These are phyloP conservation scores for Chaetothyriales sp. DNA, from an alignment of 2,329 filamentous ascomycete species.

Conservation along the genomic window DNA sequence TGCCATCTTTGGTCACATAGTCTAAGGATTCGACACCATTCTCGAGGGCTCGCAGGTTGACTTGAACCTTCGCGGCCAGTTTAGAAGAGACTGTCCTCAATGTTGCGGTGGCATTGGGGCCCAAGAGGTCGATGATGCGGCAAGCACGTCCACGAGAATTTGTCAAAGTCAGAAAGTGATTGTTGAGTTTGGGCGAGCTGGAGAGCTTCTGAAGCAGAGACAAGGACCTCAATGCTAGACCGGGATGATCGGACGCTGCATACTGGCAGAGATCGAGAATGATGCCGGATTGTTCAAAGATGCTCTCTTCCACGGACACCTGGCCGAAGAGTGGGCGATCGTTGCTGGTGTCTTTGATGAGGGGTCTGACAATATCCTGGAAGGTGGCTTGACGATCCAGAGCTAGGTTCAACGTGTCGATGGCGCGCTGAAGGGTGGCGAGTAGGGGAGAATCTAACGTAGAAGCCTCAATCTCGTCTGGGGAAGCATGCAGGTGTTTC, in stretches of 20 bases:
- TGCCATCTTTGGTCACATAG: slow-evolving; percentile 69
- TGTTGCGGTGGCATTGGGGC: slow-evolving; percentile 65
- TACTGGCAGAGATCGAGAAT: slow-evolving; percentile 76
- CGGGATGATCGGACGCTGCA: slow-evolving; percentile 69
- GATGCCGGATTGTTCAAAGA: slow-evolving; percentile 65
- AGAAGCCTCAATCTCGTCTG: slow-evolving; percentile 57
- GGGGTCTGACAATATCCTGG: slow-evolving; percentile 69
- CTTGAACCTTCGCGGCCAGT: slow-evolving; percentile 54
- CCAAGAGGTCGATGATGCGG: slow-evolving; percentile 66
- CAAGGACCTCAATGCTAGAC: slow-evolving; percentile 66
- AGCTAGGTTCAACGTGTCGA: slow-evolving; percentile 71
- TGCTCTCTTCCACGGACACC: slow-evolving; percentile 80
- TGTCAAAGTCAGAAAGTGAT: slow-evolving; percentile 11
- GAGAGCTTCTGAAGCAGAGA: slow-evolving; percentile 75
- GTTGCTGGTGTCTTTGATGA: slow-evolving; percentile 53
- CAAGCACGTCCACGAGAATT: slow-evolving; percentile 9
- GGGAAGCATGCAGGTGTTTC: slow-evolving; percentile 61
- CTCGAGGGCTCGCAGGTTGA: slow-evolving; percentile 56
- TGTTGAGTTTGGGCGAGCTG: slow-evolving; percentile 60
- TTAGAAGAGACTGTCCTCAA: slow-evolving; percentile 54
- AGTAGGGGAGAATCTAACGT: slow-evolving; percentile 69
- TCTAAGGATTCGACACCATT: slow-evolving; percentile 54
- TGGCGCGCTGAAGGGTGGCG: slow-evolving; percentile 60
- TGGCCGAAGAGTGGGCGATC: slow-evolving; percentile 51
- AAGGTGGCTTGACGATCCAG: slow-evolving; percentile 85